Evolutionary conservation across 202 grass and related monocot species (phyloP).

Genomic region (Hordeum pubiflorum): DNA sequence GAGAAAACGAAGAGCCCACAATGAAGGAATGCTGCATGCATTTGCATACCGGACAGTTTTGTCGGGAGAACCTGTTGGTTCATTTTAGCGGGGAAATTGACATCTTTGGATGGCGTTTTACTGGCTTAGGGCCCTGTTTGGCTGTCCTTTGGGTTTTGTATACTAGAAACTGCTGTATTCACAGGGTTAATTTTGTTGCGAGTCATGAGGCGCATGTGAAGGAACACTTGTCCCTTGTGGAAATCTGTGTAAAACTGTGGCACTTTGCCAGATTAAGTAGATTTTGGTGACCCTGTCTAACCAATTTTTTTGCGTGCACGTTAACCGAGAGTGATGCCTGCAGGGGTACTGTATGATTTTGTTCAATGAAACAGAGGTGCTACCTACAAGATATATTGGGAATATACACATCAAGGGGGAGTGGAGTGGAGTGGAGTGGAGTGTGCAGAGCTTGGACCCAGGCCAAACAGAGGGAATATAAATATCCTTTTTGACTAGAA

Average conservation of each 20-base stretch:
- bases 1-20: constrained; percentile 24
- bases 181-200: neutral
- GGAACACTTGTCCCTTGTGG: neutral
- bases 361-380: neutral
- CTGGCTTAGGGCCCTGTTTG: neutral
- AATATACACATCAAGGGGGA: neutral
- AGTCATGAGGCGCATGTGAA: neutral
- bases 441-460: neutral
- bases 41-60: neutral
- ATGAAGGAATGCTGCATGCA: neutral
- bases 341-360: neutral
- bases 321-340: neutral
- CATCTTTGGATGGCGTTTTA: neutral
- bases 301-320: neutral
- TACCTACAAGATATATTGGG: neutral
- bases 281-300: neutral
- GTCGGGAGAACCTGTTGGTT: neutral
- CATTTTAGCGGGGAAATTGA: neutral
- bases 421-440: neutral
- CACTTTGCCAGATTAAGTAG: neutral
- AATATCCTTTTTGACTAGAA: neutral
- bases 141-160: neutral
- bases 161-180: neutral
- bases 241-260: neutral
- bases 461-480: neutral